Conservation (phyloP, 257 asterid genomes). For the Osmanthus fragrans region DNA sequence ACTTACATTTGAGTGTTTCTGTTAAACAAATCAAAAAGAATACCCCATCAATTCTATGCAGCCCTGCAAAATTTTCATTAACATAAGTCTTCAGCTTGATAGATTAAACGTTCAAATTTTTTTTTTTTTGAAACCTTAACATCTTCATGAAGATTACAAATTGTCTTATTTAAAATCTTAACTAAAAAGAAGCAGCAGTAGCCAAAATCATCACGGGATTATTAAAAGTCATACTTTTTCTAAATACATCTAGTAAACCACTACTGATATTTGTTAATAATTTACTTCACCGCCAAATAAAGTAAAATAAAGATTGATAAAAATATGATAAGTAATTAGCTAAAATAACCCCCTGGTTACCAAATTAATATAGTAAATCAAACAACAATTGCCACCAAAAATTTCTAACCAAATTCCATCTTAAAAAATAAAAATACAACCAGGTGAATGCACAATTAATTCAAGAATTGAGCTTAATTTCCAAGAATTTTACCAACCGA, state of each 20-base stretch:
- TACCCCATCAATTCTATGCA: not conserved
- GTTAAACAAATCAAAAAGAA: not conserved
- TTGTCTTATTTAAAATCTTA: not conserved
- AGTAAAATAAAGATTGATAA: not conserved
- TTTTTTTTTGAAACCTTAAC: not conserved
- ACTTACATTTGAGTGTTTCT: too few relatives aligned
- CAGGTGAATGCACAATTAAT: conserved; percentile 35
- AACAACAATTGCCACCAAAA: conserved; percentile 29
- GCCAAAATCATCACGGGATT: not conserved
- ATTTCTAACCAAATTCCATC: conserved; percentile 20
- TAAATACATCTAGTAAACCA: not conserved
- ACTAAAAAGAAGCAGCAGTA: not conserved
- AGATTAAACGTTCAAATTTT: too few relatives aligned
- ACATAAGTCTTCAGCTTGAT: too few relatives aligned
- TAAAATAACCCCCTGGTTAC: conserved; percentile 14
- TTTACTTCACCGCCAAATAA: not conserved
- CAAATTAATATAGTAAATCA: conserved; percentile 15
- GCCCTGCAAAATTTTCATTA: not conserved
- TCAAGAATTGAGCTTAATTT: conserved; percentile 20
- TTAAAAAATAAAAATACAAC: conserved; percentile 2
- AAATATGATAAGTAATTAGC: conserved; percentile 6
- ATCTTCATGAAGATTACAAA: not conserved
- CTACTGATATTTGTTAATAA: not conserved
- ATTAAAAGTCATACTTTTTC: not conserved
- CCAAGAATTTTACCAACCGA: conserved; percentile 16